Evolutionary conservation across 148 eudicot genomes (phyloP), one percentile per base, ranked within the genome.

Genomic region (Polygonum maritimum): DNA sequence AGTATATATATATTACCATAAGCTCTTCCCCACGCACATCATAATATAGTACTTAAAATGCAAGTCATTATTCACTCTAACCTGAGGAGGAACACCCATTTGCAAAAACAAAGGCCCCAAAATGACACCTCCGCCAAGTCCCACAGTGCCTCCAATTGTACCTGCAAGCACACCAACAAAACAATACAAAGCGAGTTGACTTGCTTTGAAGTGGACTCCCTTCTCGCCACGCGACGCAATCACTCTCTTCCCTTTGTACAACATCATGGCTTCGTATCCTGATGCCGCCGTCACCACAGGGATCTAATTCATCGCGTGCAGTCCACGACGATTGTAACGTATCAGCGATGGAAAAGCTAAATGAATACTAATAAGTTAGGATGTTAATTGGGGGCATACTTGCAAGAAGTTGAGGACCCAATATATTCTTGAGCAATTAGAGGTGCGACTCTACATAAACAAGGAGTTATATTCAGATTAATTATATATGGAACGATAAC

Each of bases 91-190:
- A 21, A 83, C 71, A 12, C 81, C 83, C 4, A 80, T 57, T 77
- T 80, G 83, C 55, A 83, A 65, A 76, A 83, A 78, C 19, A 83
- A 71, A 8, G 86, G 86, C 48, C 83, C 81, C 72, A 83, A 45
- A 39, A 83, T 80, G 70, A 83, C 78, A 21, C 85, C 85, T 2
- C 85, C 85, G 62, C 85, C 83, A 41, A 80, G 80, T 55, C 83
- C 85, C n/a, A 83, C 78, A 19, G 77, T 73, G 10, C 86, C 86
- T 6, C 83, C 83, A 78, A 80, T 79, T 19, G 74, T 76, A 15
- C 86, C 86, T 72, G 83, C 86, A 13, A 75, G 13, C 16, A 83
- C 36, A 9, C 83, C 86, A 69, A 75, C 58, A 16, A 10, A n/a
- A 69, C 78, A 77, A 49, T 78, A 81, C 2, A 81, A 57, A 33